A percentile compares a stretch with the other conserved stretches of the same genome.
phyloP scores from a whole-genome alignment of 2,329 filamentous ascomycete genomes.

The Aspergillus neoniger region DNA sequence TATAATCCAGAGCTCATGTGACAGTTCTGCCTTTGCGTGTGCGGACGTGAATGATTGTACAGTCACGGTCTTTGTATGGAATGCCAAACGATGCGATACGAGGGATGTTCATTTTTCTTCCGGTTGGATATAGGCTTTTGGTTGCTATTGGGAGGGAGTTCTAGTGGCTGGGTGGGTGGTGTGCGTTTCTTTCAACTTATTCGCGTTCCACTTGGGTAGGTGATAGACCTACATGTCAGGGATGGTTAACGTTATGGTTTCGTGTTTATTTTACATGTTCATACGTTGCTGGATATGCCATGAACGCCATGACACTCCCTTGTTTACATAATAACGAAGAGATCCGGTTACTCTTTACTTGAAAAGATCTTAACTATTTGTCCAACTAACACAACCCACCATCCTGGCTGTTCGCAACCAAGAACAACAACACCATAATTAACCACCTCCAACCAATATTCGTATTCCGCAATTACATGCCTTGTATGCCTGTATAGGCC shows the following conservation, averaged over 20 bases:
- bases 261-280: background rate
- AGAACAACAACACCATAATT: background rate
- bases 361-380: background rate
- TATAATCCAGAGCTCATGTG: conserved; percentile 20
- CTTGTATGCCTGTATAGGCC: background rate
- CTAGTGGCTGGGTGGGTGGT: conserved; percentile 3
- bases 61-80: conserved; percentile 6
- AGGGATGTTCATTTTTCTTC: conserved; percentile 14
- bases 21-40: background rate
- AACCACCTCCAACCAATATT: background rate
- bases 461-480: background rate
- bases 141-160: conserved; percentile 20
- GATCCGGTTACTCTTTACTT: background rate
- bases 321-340: background rate
- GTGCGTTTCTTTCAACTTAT: background rate
- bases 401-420: background rate
- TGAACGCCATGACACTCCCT: background rate
- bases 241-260: background rate
- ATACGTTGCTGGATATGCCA: background rate
- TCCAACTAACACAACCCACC: background rate
- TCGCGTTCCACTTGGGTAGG: background rate
- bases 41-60: conserved; percentile 4
- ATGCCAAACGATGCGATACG: conserved; percentile 13
- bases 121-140: conserved; percentile 14
- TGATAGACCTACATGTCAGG: background rate